Evolutionary conservation across 345 rosid species (phyloP).

Genomic region (Corymbia maculata): DNA sequence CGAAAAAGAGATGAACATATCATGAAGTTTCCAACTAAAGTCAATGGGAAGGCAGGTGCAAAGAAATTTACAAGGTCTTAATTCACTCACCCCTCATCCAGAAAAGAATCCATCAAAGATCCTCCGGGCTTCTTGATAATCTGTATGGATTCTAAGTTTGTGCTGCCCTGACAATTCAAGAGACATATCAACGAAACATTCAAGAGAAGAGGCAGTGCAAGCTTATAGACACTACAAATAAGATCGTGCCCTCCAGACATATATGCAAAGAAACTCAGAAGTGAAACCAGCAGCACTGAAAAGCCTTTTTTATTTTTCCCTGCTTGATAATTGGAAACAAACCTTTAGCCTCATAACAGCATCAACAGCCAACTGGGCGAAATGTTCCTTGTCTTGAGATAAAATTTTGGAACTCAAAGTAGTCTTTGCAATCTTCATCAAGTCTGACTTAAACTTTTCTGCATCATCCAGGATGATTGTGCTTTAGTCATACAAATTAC

Average conservation of each 20-base stretch:
- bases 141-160: slow-evolving; percentile 90
- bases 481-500: not conserved
- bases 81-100: slow-evolving; percentile 91
- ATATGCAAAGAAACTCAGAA: not conserved
- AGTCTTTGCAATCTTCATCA: slow-evolving; percentile 89
- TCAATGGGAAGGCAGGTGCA: not conserved
- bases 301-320: not conserved
- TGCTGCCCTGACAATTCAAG: slow-evolving; percentile 66
- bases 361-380: slow-evolving; percentile 84
- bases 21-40: not conserved
- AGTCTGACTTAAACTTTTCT: slow-evolving; percentile 80
- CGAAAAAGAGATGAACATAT: not conserved
- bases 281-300: not conserved
- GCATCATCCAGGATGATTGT: slow-evolving; percentile 14
- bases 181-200: not conserved
- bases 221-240: not conserved
- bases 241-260: not conserved
- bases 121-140: slow-evolving; percentile 99
- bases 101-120: slow-evolving; percentile 82
- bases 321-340: not conserved
- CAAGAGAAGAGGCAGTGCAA: not conserved
- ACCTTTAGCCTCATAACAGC: slow-evolving; percentile 94
- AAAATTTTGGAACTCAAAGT: slow-evolving; percentile 90
- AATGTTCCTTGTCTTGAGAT: slow-evolving; percentile 88
- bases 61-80: not conserved